Percentiles rank a stretch among this genome's conserved stretches.
Evolutionary conservation across 768 basidiomycete genomes (phyloP).

Genomic region (Sutorius australiensis): DNA sequence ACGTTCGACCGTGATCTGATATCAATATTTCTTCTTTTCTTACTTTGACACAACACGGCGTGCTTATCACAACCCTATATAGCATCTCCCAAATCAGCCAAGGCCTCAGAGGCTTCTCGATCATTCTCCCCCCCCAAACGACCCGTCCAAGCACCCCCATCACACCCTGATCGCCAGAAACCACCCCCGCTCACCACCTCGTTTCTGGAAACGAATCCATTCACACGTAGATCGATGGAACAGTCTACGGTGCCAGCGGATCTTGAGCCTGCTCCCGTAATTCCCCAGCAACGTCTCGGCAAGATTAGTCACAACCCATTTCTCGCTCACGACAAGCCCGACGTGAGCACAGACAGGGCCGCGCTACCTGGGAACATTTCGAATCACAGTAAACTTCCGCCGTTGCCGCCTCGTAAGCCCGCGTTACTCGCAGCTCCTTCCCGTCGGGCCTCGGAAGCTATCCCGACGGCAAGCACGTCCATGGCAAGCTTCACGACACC

Average conservation of each 20-base stretch:
- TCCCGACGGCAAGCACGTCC: conserved; percentile 1
- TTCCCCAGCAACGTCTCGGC: conserved; percentile 12
- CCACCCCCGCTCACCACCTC: conserved; percentile 18
- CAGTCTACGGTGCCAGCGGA: conserved; percentile 1
- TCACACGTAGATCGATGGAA: conserved; percentile 23
- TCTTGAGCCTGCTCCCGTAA: neutral
- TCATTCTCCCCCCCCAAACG: conserved; percentile 24
- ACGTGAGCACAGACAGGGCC: conserved; percentile 9
- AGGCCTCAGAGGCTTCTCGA: conserved; percentile 1
- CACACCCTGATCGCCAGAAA: conserved; percentile 27
- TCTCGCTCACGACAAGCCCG: conserved; percentile 22
- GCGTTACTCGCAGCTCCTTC: conserved; percentile 10
- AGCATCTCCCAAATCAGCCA: conserved; percentile 20
- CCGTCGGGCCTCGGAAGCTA: conserved; percentile 22
- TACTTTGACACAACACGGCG: neutral
- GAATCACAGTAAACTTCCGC: conserved; percentile 24
- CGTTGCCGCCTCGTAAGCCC: conserved; percentile 38
- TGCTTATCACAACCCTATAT: conserved; percentile 8
- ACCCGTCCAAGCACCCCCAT: conserved; percentile 23
- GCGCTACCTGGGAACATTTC: neutral
- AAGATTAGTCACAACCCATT: conserved; percentile 33
- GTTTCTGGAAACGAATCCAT: conserved; percentile 30
- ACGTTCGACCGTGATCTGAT: neutral
- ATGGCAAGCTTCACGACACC: conserved; percentile 1
- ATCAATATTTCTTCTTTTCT: neutral